Base-by-base conservation (phyloP, 805 yeast species). In the Cyberlindnera nakhonratchasimensis region DNA sequence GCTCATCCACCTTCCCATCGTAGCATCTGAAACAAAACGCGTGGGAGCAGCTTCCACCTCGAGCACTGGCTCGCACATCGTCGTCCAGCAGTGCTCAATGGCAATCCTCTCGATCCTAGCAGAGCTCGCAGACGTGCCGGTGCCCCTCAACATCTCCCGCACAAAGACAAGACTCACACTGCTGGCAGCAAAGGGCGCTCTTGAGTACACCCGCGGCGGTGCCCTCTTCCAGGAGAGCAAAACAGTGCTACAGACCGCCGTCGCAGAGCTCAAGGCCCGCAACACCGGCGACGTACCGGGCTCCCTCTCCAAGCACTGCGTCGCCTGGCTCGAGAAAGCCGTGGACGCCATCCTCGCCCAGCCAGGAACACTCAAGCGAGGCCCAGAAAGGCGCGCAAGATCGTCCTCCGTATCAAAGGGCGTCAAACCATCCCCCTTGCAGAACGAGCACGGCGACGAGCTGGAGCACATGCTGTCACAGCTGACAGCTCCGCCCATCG, bases 181-280 rank as follows among this genome's bases (percentile, higher is more conserved):
- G 23, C 53, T 83, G 35, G 83, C 82, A 21, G 87, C 89, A 0
- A 77, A 78, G 48, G 89, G 95, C 13, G 77, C 88, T 1, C 66
- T 89, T 42, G 96, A 88, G 48, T 87, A 86, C 57, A 80, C 86
- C 2, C 79, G 86, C 57, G 88, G 89, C 29, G 96, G 96, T 0
- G 80, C 91, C 2, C 63, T 88, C 41, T 80, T 82, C 57, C 85
- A 79, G 55, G 88, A 81, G 39, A 78, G 82, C 57, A 82, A 79
- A 50, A 70, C 63, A 25, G 64, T 85, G 36, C 62, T 88, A 35
- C 61, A 68, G 17, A 73, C 67, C 23, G 69, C 79, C 3, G 61
- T 82, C 2, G 63, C 67, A 18, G 76, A 73, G 37, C 63, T 83
- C 43, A 75, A 72, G 39, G 29, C 39, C 26, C 45, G 48, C 31